These are phyloP conservation scores for Umbelopsis sp. DNA, from an alignment of 371 early-diverging fungal species.

Conservation along the genomic window DNA sequence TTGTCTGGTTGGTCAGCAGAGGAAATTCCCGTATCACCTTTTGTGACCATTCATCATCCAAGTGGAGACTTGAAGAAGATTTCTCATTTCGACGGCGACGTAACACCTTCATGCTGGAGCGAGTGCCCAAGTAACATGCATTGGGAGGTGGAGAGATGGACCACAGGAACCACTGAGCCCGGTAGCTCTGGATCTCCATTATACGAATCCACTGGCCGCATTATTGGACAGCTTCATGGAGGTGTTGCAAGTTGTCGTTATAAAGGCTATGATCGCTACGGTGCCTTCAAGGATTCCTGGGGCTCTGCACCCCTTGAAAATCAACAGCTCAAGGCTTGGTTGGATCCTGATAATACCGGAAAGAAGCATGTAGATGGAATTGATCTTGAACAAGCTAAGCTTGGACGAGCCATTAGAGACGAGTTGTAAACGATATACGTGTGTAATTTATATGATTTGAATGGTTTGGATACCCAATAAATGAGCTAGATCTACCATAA, in stretches of 20 bases:
- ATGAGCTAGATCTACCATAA: no score
- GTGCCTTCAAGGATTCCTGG: constrained; percentile 42
- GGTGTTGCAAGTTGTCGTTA: constrained; percentile 48
- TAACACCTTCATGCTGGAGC: constrained; percentile 41
- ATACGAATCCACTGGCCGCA: constrained; percentile 46
- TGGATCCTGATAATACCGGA: constrained; percentile 36
- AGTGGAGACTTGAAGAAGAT: constrained; percentile 54
- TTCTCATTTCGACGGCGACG: constrained; percentile 39
- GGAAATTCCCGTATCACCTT: constrained; percentile 26
- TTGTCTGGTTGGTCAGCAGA: constrained; percentile 51
- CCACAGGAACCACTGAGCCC: constrained; percentile 51
- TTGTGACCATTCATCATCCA: constrained; percentile 57
- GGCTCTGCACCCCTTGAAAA: constrained; percentile 25
- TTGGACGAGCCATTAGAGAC: neutral
- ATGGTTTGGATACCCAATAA: no score
- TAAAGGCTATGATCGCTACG: constrained; percentile 55
- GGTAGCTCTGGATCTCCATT: constrained; percentile 56
- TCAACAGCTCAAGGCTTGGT: constrained; percentile 30
- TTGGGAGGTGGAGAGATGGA: constrained; percentile 36
- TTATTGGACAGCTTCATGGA: constrained; percentile 59
- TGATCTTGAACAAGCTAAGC: constrained; percentile 21
- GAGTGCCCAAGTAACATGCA: constrained; percentile 37
- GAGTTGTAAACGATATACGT: neutral
- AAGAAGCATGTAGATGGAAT: constrained; percentile 30
- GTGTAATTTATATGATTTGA: no score